Evolutionary conservation across 140 eudicot species (phyloP).

Genomic region (Anethum foeniculum): DNA sequence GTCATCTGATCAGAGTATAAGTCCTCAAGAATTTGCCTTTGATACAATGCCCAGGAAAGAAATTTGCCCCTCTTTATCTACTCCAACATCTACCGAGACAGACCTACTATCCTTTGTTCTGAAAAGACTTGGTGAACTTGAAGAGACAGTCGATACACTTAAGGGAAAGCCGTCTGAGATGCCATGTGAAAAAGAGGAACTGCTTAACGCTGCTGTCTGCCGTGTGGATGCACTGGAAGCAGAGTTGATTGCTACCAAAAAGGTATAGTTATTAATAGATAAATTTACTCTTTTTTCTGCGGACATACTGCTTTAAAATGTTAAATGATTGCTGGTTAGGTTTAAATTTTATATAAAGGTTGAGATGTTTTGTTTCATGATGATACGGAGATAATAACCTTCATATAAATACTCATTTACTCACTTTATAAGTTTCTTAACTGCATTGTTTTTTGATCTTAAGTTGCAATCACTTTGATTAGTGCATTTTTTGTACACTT

Average conservation of each 20-base stretch:
- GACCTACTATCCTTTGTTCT: conserved; percentile 54
- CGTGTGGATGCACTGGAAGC: conserved; percentile 96
- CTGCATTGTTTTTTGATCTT: not conserved
- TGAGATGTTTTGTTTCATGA: not conserved
- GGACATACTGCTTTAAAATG: not conserved
- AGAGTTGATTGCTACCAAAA: conserved; percentile 90
- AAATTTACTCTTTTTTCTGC: not conserved
- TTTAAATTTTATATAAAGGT: not conserved
- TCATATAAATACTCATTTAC: not conserved
- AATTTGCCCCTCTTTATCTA: conserved; percentile 37
- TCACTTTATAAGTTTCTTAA: not conserved
- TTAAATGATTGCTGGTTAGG: conserved; percentile 1
- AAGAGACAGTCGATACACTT: conserved; percentile 68
- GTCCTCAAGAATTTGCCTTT: conserved; percentile 32
- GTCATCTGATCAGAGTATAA: conserved; percentile 28
- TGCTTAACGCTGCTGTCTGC: conserved; percentile 92
- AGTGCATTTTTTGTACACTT: not conserved
- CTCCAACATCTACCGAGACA: conserved; percentile 38
- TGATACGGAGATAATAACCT: not conserved
- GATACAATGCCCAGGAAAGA: conserved; percentile 32
- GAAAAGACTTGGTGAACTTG: conserved; percentile 82
- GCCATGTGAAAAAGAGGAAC: conserved; percentile 89
- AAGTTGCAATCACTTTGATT: not conserved
- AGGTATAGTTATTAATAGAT: conserved; percentile 32
- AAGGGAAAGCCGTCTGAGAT: conserved; percentile 81